Evolutionary conservation across 1,284 basidiomycete species (phyloP).

Genomic region (Grifola frondosa): DNA sequence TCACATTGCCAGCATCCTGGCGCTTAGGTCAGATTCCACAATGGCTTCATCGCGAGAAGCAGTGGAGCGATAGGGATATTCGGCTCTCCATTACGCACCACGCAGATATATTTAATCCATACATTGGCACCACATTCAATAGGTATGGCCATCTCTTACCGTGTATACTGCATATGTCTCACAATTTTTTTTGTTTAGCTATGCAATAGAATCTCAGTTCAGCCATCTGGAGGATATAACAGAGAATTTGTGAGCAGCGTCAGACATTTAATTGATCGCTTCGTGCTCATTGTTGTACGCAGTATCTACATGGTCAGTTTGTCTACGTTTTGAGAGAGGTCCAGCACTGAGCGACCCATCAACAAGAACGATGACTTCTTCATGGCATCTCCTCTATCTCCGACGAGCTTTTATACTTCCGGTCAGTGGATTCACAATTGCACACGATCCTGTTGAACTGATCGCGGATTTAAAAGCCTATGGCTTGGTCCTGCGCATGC

Average conservation of each 20-base stretch:
- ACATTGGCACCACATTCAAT: slow-evolving; percentile 28
- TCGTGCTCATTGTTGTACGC: background rate
- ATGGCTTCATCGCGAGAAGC: slow-evolving; percentile 18
- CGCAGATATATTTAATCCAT: slow-evolving; percentile 27
- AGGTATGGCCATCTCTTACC: slow-evolving; percentile 17
- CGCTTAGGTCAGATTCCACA: slow-evolving; percentile 26
- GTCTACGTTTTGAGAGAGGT: background rate
- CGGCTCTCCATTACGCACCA: slow-evolving; percentile 28
- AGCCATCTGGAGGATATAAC: slow-evolving; percentile 25
- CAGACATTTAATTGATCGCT: too few species aligned
- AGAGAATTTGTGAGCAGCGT: slow-evolving; percentile 21
- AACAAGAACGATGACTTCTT: slow-evolving; percentile 31
- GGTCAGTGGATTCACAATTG: slow-evolving; percentile 15
- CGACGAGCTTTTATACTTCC: slow-evolving; percentile 28
- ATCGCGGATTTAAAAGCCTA: slow-evolving; percentile 22
- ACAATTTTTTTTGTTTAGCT: slow-evolving; percentile 13
- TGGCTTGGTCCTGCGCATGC: slow-evolving; percentile 33
- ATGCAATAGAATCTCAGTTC: slow-evolving; percentile 31
- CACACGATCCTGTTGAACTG: too few species aligned
- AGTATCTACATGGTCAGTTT: slow-evolving; percentile 29
- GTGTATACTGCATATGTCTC: background rate
- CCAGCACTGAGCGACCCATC: background rate
- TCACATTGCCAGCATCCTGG: slow-evolving; percentile 20
- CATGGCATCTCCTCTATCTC: slow-evolving; percentile 23
- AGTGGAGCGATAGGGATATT: slow-evolving; percentile 24